Evolutionary conservation across 805 yeast species (phyloP).

Genomic region (Metschnikowia lachancei): DNA sequence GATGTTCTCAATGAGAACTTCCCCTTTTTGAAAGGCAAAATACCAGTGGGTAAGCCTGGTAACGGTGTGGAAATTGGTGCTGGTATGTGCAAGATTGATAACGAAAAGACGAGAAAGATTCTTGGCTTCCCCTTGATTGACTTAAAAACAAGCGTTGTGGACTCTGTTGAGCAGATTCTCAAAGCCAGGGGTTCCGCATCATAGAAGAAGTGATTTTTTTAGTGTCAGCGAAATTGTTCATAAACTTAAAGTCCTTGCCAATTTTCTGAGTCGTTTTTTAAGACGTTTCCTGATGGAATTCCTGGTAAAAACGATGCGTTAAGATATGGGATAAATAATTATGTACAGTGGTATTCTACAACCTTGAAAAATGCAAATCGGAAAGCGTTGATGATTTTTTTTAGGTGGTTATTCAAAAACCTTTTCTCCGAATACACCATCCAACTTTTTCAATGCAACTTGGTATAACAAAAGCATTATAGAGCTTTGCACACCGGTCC

Average conservation of each 20-base stretch:
- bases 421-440: slow-evolving; percentile 20
- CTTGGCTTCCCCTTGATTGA: slow-evolving; percentile 40
- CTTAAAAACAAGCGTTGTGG: slow-evolving; percentile 40
- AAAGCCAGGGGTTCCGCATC: slow-evolving; percentile 4
- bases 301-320: no score
- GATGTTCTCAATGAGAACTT: slow-evolving; percentile 39
- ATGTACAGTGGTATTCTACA: not conserved
- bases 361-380: not conserved
- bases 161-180: slow-evolving; percentile 41
- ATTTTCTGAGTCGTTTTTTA: no score
- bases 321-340: not conserved
- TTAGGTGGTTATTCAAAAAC: slow-evolving; percentile 2
- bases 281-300: no score
- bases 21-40: slow-evolving; percentile 43
- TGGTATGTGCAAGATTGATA: slow-evolving; percentile 28
- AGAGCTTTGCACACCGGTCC: slow-evolving; percentile 96
- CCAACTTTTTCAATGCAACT: slow-evolving; percentile 58
- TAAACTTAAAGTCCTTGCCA: no score
- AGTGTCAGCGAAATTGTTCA: not conserved
- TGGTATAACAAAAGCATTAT: slow-evolving; percentile 91
- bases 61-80: slow-evolving; percentile 20
- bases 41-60: slow-evolving; percentile 45
- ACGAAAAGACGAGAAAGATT: slow-evolving; percentile 33
- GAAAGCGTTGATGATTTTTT: not conserved
- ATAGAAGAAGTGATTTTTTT: not conserved